Base-by-base conservation (phyloP, 2,329 filamentous ascomycete species). In the Trichoderma hamatum region DNA sequence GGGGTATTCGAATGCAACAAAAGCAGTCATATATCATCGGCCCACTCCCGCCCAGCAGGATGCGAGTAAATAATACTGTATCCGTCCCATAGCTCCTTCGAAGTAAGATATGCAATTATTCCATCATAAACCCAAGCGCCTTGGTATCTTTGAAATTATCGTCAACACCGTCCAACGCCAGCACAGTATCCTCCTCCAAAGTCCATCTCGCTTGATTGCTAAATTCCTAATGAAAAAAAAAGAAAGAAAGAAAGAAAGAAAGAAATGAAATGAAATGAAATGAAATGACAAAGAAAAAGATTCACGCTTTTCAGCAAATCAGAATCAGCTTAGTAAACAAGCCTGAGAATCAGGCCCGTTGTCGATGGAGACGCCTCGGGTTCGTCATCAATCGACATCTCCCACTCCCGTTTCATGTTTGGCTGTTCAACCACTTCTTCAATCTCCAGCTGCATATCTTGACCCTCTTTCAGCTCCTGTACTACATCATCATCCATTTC, bases 401-500 rank as follows among this genome's bases (percentile, higher is more conserved):
- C 87, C 87, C 87, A 89, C 72, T 89, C 87, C 43, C 82, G 79
- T 75, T 89, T 89, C 49, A 82, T 74, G 30, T 54, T 55, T 11
- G 73, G 59, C 34, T 75, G 74, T 34, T 82, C 80, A 5, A 78
- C 74, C n/a, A 82, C 75, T 73, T 87, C 84, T 21, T 78, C 77
- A 52, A 92, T 84, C 73, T 96, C 90, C 69, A 92, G 85, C 69
- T 90, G 87, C 91, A 98, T 96, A 76, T 97, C 95, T 79, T 98
- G 93, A 36, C 94, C 94, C 81, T 99, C 96, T 1, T 89, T 87
- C 64, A 98, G 84, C 78, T 95, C 91, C 55, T 87, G 87, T 36
- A 98, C 88, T 59, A 96, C 90, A 71, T 97, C 94, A 75, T 98
- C 94, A 75, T 98, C 96, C 74, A 98, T 86, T 76, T 96, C 88